Base-by-base conservation (phyloP, 2,329 filamentous ascomycete species). In the Bipolaris cookei region DNA sequence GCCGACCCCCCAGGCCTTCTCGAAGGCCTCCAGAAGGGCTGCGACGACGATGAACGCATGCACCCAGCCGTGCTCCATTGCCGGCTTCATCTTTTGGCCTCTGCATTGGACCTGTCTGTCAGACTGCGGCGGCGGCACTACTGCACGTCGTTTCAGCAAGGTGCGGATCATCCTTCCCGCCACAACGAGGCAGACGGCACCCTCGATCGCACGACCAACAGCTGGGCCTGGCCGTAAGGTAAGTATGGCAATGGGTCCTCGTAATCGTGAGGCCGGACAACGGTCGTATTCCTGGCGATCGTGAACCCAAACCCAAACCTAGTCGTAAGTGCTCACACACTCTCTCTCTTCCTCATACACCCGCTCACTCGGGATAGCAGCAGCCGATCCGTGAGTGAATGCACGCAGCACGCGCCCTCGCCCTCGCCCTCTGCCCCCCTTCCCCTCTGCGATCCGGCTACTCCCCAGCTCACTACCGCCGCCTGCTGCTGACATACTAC, bases 101-200 rank as follows among this genome's bases (percentile, higher is more conserved):
- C 28, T 30, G 10, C 10, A 10, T 30, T 52, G 28, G 18, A 35
- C 39, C 43, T 37, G 16, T 58, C 43, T 50, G 46, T 20, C 35
- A 16, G 35, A n/a, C 47, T 25, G 54, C 49, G 34, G 54, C 56
- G 52, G 57, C 57, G 42, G 50, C 53, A 49, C 59, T 61, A 61
- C 62, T 63, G 55, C 63, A 56, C 53, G 41, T 57, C 55, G 62
- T 64, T 54, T 57, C 57, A 66, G 57, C 53, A 51, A 23, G 20
- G 30, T 54, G 61, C 57, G 54, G 47, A 46, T 59, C 60, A 61
- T 64, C 61, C 63, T 64, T 64, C 63, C 61, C 61, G 61, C 52
- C 53, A 45, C 55, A 34, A 52, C 47, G 42, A 53, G 25, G 46
- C 30, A 41, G 38, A 50, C 35, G 28, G 43, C 38, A 23, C 20